A percentile compares a stretch with the other conserved stretches of the same genome.
phyloP scores from a whole-genome alignment of 768 basidiomycete species.

The Suillus ampliporus region DNA sequence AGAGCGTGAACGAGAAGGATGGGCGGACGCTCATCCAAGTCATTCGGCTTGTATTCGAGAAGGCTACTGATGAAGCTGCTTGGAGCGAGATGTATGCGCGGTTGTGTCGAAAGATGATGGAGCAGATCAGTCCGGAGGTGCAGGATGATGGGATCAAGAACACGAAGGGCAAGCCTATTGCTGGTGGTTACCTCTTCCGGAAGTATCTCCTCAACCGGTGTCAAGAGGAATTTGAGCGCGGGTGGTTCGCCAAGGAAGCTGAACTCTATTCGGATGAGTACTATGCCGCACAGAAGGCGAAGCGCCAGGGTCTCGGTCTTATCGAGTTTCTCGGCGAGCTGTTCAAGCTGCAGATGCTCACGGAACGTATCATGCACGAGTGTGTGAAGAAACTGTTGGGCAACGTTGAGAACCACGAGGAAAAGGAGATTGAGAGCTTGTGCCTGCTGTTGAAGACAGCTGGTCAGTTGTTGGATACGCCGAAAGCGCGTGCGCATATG shows the following conservation, averaged over 20 bases:
- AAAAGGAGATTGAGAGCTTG: constrained; percentile 96
- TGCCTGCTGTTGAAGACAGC: constrained; percentile 93
- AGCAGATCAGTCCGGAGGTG: constrained; percentile 85
- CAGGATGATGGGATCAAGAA: constrained; percentile 88
- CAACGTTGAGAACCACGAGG: constrained; percentile 94
- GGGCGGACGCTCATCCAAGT: constrained; percentile 95
- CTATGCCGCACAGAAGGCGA: constrained; percentile 95
- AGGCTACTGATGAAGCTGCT: constrained; percentile 93
- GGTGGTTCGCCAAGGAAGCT: constrained; percentile 89
- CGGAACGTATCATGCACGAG: constrained; percentile 97
- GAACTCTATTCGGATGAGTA: constrained; percentile 95
- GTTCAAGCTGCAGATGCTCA: constrained; percentile 97
- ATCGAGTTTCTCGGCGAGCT: constrained; percentile 98
- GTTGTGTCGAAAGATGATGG: constrained; percentile 95
- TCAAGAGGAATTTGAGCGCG: constrained; percentile 97
- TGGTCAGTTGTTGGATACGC: constrained; percentile 81
- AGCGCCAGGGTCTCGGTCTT: constrained; percentile 94
- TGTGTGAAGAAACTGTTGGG: constrained; percentile 95
- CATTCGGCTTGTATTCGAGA: constrained; percentile 95
- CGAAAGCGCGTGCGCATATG: constrained; percentile 84
- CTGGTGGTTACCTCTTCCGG: constrained; percentile 93
- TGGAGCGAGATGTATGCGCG: constrained; percentile 99
- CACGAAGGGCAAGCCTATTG: constrained; percentile 83
- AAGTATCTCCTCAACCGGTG: constrained; percentile 96
- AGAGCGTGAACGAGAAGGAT: constrained; percentile 89